Base-by-base conservation (phyloP, 1,284 basidiomycete species). In the Stereum hirsutum region DNA sequence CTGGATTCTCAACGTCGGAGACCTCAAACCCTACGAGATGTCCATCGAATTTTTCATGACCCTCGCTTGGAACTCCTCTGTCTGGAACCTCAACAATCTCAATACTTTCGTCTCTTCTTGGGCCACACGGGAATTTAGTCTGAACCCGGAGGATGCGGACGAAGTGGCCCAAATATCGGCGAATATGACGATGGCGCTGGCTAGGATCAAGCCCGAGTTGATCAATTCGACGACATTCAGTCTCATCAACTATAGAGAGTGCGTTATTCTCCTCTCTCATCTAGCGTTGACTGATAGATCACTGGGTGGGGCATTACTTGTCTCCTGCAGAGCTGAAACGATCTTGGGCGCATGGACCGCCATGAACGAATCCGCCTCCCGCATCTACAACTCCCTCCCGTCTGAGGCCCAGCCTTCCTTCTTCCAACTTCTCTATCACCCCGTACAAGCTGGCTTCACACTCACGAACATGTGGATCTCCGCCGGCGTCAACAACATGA, bases 1-100 rank as follows among this genome's bases (percentile, higher is more conserved):
- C 27, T 81, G 78, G 78, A 66, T 80, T 27, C 55, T 79, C 34
- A 79, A 79, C 52, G 77, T 81, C 27, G 82, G 81, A 17, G 83
- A 87, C 52, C 59, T 87, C 30, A 87, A 87, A 56, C 79, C 81
- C 0, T 80, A 79, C 52, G 84, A 88, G 51, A 70, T 78, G 52
- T 74, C 80, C 35, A 77, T 69, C 19, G 81, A 86, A 50, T 85
- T 81, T 57, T 85, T 81, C 66, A 62, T 86, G 49, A 66, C 63
- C 15, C 71, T 74, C 39, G 81, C 72, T 1, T 87, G 77, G 69
- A 70, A 86, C 52, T 59, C 74, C 0, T 62, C 72, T 0, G 57
- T 64, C 8, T 78, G 75, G 70, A 69, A 64, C 14, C 64, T 63
- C 6, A 62, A 69, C 44, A 80, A 80, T 48, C 53, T 83, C 28